Conservation (phyloP, 108 stramenopile species). For the Stephanodiscus minutulus region DNA sequence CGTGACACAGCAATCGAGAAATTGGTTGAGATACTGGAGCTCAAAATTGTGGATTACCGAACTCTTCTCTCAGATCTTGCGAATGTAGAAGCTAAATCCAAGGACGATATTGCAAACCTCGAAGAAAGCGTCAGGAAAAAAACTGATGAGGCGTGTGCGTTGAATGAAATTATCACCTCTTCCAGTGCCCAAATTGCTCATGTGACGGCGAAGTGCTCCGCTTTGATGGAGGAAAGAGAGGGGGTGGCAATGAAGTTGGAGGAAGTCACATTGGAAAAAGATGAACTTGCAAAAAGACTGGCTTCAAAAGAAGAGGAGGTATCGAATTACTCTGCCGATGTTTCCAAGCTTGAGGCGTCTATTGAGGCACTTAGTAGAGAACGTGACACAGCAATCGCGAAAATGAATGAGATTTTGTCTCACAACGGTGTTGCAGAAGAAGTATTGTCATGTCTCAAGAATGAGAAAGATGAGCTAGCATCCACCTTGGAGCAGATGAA, state of each 20-base stretch:
- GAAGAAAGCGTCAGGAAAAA: conserved; percentile 3
- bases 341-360: too few species aligned
- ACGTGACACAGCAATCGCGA: too few species aligned
- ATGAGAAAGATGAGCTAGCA: conserved; percentile 13
- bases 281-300: too few species aligned
- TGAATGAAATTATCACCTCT: background rate
- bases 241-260: background rate
- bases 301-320: too few species aligned
- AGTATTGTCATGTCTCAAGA: background rate
- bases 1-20: too few species aligned
- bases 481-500: conserved; percentile 9
- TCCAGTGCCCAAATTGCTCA: conserved; percentile 3
- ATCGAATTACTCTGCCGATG: too few species aligned
- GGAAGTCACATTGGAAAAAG: too few species aligned
- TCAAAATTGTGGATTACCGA: background rate
- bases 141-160: background rate
- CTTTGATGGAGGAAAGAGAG: conserved; percentile 7
- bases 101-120: conserved; percentile 3
- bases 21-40: too few species aligned
- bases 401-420: background rate
- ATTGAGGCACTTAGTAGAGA: too few species aligned
- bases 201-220: background rate
- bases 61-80: background rate
- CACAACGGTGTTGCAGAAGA: background rate
- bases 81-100: background rate